Conservation (phyloP, 768 basidiomycete genomes). For the Scleroderma citrinum region DNA sequence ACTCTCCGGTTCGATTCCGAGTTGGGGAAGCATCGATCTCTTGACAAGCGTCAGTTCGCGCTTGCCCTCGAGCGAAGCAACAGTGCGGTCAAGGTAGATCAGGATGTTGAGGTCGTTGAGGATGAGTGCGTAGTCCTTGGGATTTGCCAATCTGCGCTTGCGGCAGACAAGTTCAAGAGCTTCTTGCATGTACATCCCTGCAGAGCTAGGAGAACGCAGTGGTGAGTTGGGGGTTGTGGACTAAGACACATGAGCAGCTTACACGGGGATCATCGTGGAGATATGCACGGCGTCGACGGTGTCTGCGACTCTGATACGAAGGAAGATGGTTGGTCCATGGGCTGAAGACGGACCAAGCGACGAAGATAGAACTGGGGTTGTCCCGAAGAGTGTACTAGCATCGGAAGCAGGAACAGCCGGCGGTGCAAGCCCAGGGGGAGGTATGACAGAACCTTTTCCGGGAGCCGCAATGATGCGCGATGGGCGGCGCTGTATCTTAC, state of each 20-base stretch:
- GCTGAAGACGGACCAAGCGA: conserved; percentile 64
- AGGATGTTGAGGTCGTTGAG: conserved; percentile 57
- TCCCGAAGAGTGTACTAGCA: conserved; percentile 42
- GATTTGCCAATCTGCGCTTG: conserved; percentile 57
- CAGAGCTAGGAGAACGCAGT: conserved; percentile 42
- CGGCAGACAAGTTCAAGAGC: conserved; percentile 81
- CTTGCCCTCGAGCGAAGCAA: conserved; percentile 90
- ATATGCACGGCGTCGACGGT: conserved; percentile 80
- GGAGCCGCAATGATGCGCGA: conserved; percentile 57
- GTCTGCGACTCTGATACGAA: conserved; percentile 77
- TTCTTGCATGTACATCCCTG: conserved; percentile 97
- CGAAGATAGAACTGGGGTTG: conserved; percentile 53
- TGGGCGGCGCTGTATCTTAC: conserved; percentile 76
- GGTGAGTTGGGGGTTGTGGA: neutral
- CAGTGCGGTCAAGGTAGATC: conserved; percentile 90
- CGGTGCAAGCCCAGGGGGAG: conserved; percentile 31
- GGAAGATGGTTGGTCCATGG: conserved; percentile 77
- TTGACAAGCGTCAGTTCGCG: conserved; percentile 78
- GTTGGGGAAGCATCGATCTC: conserved; percentile 64
- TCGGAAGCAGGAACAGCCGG: conserved; percentile 35
- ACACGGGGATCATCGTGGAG: conserved; percentile 90
- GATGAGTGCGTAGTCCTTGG: conserved; percentile 81
- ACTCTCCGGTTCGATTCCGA: conserved; percentile 65
- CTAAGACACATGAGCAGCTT: conserved; percentile 26
- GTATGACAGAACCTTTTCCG: conserved; percentile 50